Conservation (phyloP, 202 grass and related monocot genomes). For the Panicum hallii region DNA sequence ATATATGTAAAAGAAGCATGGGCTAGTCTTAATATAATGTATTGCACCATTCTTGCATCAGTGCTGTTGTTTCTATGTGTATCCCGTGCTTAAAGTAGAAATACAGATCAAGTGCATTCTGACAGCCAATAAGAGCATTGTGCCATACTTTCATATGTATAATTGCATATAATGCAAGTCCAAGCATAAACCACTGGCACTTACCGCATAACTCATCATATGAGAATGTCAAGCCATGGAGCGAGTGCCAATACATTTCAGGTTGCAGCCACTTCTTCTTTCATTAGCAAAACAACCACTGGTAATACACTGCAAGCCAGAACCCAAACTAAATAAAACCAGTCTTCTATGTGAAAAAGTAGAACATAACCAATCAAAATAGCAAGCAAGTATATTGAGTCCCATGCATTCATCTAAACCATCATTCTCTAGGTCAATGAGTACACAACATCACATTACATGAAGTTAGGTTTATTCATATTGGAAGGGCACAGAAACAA, state of each 20-base stretch:
- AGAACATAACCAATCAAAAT: background rate
- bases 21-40: background rate
- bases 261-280: background rate
- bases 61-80: background rate
- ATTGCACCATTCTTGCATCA: slow-evolving; percentile 1
- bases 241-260: slow-evolving; percentile 14
- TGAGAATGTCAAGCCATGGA: background rate
- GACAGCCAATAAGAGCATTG: background rate
- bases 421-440: slow-evolving; percentile 1
- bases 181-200: background rate
- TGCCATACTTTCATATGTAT: slow-evolving; percentile 7
- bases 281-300: slow-evolving; percentile 1
- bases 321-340: slow-evolving; percentile 1
- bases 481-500: background rate
- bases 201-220: slow-evolving; percentile 15
- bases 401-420: background rate
- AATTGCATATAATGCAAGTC: slow-evolving; percentile 18
- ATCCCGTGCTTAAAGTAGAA: background rate
- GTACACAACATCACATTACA: background rate
- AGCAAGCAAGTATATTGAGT: background rate
- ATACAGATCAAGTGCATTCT: slow-evolving; percentile 1
- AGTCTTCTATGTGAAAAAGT: background rate
- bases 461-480: background rate
- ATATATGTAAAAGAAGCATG: background rate
- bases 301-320: slow-evolving; percentile 26